phyloP scores from a whole-genome alignment of 192 early-diverging fungal species.

The Coemansia sp. region DNA sequence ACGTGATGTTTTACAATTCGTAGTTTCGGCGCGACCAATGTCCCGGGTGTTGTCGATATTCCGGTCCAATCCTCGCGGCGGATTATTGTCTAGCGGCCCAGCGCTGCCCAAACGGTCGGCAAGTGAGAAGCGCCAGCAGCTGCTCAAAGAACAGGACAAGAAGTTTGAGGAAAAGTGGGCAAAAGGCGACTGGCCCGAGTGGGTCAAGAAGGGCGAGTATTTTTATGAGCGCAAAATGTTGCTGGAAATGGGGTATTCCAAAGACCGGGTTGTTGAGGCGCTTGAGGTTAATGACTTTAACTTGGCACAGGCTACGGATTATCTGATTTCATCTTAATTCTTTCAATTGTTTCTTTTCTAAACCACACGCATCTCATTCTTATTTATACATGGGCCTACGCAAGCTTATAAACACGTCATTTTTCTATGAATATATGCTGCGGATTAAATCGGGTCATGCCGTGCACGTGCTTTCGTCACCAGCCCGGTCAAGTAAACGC shows the following conservation, averaged over 20 bases:
- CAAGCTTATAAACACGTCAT: no score
- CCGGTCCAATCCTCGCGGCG: conserved; percentile 24
- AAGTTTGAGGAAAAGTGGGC: conserved; percentile 53
- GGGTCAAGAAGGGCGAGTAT: conserved; percentile 49
- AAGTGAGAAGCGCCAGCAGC: conserved; percentile 38
- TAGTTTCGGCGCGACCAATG: conserved; percentile 54
- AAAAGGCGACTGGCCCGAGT: conserved; percentile 49
- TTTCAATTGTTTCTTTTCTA: conserved; percentile 6
- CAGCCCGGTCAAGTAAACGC: no score
- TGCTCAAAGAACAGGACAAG: conserved; percentile 34
- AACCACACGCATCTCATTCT: background rate
- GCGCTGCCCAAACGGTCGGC: conserved; percentile 26
- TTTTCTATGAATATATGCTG: no score
- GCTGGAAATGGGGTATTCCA: conserved; percentile 53
- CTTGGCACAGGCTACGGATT: conserved; percentile 52
- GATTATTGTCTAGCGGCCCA: conserved; percentile 7
- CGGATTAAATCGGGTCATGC: no score
- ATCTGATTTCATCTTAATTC: conserved; percentile 42
- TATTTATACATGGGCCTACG: no score
- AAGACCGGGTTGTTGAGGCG: conserved; percentile 56
- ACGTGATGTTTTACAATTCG: conserved; percentile 5
- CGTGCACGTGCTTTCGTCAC: no score
- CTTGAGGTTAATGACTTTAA: conserved; percentile 58
- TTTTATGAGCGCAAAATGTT: conserved; percentile 41
- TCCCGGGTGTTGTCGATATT: conserved; percentile 55